Base-by-base conservation (phyloP, 1,284 basidiomycete species). In the Tetrapyrgos nigripes region DNA sequence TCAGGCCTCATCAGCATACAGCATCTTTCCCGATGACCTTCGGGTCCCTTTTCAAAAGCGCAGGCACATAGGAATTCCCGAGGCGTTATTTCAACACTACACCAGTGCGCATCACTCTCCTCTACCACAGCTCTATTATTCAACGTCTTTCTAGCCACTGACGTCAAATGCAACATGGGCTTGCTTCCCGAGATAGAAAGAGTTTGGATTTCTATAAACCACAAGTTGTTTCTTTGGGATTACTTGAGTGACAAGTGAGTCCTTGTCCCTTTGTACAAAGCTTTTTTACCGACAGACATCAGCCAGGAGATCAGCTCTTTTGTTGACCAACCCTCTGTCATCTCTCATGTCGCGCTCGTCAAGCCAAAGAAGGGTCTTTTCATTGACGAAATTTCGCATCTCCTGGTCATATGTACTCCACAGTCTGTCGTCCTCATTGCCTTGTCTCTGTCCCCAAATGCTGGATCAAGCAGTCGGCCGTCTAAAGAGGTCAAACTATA, bases 141-240 rank as follows among this genome's bases (percentile, higher is more conserved):
- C 74, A 55, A 35, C 53, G 13, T 35, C 3, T 53, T 29, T 21
- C 65, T n/a, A 91, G 87, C 79, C 53, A 80, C 83, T 29, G 84
- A 77, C 68, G 81, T 87, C 54, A 83, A 83, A 13, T 84, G 88
- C 21, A 82, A 84, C 66, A 96, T 97, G 92, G 97, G 97, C 10
- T 76, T 99, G 56, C 88, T 99, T 70, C 90, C 96, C 29, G 93
- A 96, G 67, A 94, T 99, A 63, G 94, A 95, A 66, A 85, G 96
- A 51, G 96, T 94, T 0, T 99, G 96, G 94, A 93, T 98, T 66
- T 91, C 94, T 10, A 91, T 98, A 62, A 95, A 98, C 78, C 91
- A 97, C 73, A 93, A 94, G 68, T 81, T 99, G 43, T 95, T 97
- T 70, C 79, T 99, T 27, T 99, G 97, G 97, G 94, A 98, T 75